A percentile compares a stretch with the other conserved stretches of the same genome.
These are phyloP conservation scores for Encephalitozoon cuniculi DNA, from an alignment of 371 early-diverging fungal species.

Conservation along the genomic window DNA sequence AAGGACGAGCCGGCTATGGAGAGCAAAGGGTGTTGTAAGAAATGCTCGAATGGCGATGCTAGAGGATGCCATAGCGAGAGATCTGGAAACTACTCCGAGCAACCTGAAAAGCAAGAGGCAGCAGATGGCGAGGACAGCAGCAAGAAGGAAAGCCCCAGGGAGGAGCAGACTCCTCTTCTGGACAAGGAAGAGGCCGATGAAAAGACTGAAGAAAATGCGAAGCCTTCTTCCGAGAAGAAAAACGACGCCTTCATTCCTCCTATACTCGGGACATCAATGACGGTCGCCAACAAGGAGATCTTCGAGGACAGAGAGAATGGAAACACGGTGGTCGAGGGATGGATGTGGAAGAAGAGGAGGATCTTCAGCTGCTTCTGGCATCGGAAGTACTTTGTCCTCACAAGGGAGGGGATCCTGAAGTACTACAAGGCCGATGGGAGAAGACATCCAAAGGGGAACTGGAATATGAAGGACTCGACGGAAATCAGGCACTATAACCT, in stretches of 20 bases:
- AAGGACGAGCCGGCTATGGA: not conserved
- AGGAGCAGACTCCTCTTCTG: not conserved
- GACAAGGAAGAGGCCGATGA: not conserved
- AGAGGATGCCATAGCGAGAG: too few species aligned
- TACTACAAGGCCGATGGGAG: conserved; percentile 45
- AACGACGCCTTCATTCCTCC: not conserved
- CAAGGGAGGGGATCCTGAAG: conserved; percentile 38
- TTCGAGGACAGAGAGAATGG: conserved; percentile 31
- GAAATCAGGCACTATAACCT: conserved; percentile 3
- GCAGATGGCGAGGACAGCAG: too few species aligned
- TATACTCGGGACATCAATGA: not conserved
- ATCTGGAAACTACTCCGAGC: too few species aligned
- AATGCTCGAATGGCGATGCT: too few species aligned
- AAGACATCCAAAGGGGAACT: conserved; percentile 42
- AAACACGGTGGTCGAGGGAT: conserved; percentile 39
- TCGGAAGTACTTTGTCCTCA: conserved; percentile 51
- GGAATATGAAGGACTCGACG: conserved; percentile 9
- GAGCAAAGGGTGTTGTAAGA: not conserved
- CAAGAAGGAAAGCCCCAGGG: not conserved
- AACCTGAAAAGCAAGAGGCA: not conserved
- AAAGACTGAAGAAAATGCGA: not conserved
- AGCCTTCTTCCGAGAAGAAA: not conserved
- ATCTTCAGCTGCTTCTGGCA: conserved; percentile 55
- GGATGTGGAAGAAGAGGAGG: conserved; percentile 43
- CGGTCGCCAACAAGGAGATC: conserved; percentile 19